A percentile compares a stretch with the other conserved stretches of the same genome.
These are phyloP conservation scores for Parachaetomium inaequale DNA, from an alignment of 495 filamentous ascomycete species.

Conservation along the genomic window DNA sequence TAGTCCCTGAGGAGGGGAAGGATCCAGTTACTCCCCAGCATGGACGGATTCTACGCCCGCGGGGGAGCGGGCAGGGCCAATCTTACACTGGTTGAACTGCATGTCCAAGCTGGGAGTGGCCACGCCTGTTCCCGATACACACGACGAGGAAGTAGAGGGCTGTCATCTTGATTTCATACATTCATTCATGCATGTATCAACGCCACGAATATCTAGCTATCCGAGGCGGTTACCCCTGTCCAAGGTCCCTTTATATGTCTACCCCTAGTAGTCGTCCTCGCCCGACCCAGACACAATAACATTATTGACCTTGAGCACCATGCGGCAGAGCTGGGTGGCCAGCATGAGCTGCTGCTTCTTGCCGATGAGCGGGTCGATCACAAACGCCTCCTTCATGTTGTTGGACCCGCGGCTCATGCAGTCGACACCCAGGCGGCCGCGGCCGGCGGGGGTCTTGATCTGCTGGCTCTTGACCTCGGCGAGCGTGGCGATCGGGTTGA, in stretches of 20 bases:
- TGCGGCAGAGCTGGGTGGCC: constrained; percentile 94
- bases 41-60: no score
- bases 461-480: constrained; percentile 94
- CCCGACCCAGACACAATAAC: constrained; percentile 93
- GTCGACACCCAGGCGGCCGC: constrained; percentile 79
- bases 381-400: constrained; percentile 95
- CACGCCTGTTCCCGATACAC: no score
- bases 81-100: no score
- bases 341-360: constrained; percentile 95
- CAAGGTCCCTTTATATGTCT: constrained; percentile 7
- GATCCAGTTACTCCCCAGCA: no score
- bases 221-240: neutral
- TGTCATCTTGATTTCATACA: constrained; percentile 12
- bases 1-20: no score
- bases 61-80: no score
- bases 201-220: constrained; percentile 13
- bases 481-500: constrained; percentile 93
- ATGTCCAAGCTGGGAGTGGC: no score
- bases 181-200: constrained; percentile 19
- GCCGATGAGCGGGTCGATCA: constrained; percentile 95
- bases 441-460: constrained; percentile 72
- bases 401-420: constrained; percentile 95
- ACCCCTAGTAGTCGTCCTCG: constrained; percentile 80
- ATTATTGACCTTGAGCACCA: constrained; percentile 98
- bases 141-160: neutral